Evolutionary conservation across 305 asterid genomes (phyloP).

Genomic region (Fraxinus albicans): DNA sequence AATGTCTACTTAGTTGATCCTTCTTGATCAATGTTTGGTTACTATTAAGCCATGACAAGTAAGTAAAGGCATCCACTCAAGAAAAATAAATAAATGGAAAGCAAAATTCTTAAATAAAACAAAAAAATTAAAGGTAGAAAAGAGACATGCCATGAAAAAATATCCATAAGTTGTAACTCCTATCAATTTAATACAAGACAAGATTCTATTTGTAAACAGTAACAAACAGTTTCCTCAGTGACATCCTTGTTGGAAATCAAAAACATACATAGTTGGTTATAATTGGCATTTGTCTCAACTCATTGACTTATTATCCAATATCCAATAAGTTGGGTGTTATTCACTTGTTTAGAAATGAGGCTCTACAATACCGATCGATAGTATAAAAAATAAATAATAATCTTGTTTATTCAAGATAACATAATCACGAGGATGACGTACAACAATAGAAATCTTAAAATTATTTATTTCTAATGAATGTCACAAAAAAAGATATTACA

Average conservation of each 20-base stretch:
- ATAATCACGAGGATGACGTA: neutral
- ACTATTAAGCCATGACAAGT: neutral
- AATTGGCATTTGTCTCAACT: neutral
- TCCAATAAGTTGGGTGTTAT: too few species aligned
- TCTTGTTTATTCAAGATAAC: neutral
- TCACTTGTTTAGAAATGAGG: neutral
- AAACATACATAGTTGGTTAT: neutral
- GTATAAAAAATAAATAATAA: neutral
- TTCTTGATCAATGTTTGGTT: neutral
- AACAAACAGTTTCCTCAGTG: neutral
- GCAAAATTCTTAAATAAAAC: neutral
- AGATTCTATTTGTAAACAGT: neutral
- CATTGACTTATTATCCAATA: neutral
- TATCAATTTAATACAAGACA: neutral
- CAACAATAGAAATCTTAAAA: neutral
- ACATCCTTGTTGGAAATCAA: neutral
- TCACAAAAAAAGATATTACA: neutral
- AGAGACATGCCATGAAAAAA: neutral
- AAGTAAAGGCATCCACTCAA: neutral
- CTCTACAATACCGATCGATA: neutral
- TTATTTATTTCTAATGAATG: neutral
- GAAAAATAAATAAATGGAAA: neutral
- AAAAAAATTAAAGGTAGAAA: neutral
- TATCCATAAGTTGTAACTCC: neutral
- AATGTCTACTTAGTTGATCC: constrained; percentile 3